These are phyloP conservation scores for Boletus rex-veris DNA, from an alignment of 768 basidiomycete genomes.

Conservation along the genomic window DNA sequence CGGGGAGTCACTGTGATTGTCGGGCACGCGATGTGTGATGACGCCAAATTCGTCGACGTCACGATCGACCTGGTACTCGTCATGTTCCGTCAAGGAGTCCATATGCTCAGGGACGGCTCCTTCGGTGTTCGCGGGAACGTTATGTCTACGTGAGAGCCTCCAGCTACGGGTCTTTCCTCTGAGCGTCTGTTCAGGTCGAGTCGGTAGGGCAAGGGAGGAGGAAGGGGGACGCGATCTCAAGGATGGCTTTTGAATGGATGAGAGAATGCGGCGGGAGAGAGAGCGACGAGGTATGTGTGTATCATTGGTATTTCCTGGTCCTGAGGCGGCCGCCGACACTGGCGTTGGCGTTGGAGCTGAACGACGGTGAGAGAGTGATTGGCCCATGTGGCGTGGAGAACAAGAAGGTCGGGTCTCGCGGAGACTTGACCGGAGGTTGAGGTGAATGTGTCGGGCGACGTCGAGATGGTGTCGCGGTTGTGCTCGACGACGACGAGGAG, in stretches of 20 bases:
- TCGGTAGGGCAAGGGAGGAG: slow-evolving; percentile 19
- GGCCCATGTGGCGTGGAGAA: slow-evolving; percentile 24
- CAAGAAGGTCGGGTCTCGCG: background rate
- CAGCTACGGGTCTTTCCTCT: slow-evolving; percentile 27
- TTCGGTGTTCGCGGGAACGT: slow-evolving; percentile 9
- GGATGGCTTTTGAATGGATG: slow-evolving; percentile 28
- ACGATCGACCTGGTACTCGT: slow-evolving; percentile 29
- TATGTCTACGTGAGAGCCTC: slow-evolving; percentile 22
- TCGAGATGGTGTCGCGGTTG: slow-evolving; percentile 8
- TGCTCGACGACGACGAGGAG: slow-evolving; percentile 6
- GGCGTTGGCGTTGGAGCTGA: slow-evolving; percentile 9
- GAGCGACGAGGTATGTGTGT: slow-evolving; percentile 8
- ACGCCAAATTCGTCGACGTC: slow-evolving; percentile 27
- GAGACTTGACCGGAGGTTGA: background rate
- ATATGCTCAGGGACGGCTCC: slow-evolving; percentile 16
- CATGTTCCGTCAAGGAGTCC: slow-evolving; percentile 20
- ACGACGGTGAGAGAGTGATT: slow-evolving; percentile 31
- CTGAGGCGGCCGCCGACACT: slow-evolving; percentile 4
- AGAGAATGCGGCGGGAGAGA: slow-evolving; percentile 36
- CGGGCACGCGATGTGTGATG: slow-evolving; percentile 27
- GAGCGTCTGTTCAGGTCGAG: slow-evolving; percentile 25
- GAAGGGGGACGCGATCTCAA: slow-evolving; percentile 13
- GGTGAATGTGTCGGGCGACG: slow-evolving; percentile 2
- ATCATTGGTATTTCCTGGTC: slow-evolving; percentile 4
- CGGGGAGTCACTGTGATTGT: slow-evolving; percentile 26